phyloP scores from a whole-genome alignment of 2,329 filamentous ascomycete species.

The Trematosphaeria pertusa region DNA sequence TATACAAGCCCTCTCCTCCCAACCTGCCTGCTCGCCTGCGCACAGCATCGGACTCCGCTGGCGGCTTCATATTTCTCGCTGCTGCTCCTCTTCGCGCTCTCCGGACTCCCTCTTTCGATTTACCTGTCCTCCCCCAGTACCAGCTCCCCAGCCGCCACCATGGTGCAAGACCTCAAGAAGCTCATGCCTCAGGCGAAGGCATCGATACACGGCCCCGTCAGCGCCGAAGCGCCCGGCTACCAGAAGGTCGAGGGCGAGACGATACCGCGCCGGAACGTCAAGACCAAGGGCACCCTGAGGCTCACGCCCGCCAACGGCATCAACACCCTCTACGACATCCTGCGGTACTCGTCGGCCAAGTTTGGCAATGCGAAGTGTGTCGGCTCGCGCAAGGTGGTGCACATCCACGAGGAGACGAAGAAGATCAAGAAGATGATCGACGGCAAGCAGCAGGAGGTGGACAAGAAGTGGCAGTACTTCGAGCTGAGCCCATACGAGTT shows the following conservation, averaged over 20 bases:
- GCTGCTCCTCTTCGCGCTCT: conserved; percentile 21
- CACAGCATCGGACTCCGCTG: conserved; percentile 27
- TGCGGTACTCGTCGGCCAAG: conserved; percentile 70
- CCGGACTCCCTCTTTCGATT: conserved; percentile 26
- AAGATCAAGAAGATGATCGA: conserved; percentile 89
- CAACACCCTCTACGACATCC: conserved; percentile 79
- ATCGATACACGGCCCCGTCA: conserved; percentile 74
- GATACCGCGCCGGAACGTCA: conserved; percentile 76
- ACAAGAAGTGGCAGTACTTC: conserved; percentile 91
- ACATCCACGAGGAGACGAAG: conserved; percentile 83
- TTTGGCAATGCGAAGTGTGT: conserved; percentile 60
- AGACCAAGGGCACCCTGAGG: conserved; percentile 73
- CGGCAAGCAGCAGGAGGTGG: conserved; percentile 77
- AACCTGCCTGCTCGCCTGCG: conserved; percentile 9
- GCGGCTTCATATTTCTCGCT: conserved; percentile 22
- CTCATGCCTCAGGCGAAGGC: conserved; percentile 55
- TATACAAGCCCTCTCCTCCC: conserved; percentile 2
- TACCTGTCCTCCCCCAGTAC: conserved; percentile 14
- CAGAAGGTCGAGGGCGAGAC: conserved; percentile 80
- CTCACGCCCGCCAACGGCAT: conserved; percentile 72
- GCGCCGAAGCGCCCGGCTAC: conserved; percentile 73
- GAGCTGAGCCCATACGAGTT: conserved; percentile 81
- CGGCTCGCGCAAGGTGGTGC: conserved; percentile 75
- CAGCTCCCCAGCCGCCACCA: conserved; percentile 25
- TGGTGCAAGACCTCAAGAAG: conserved; percentile 55